These are phyloP conservation scores for Acacia confusa DNA, from an alignment of 306 rosid species.

Conservation along the genomic window DNA sequence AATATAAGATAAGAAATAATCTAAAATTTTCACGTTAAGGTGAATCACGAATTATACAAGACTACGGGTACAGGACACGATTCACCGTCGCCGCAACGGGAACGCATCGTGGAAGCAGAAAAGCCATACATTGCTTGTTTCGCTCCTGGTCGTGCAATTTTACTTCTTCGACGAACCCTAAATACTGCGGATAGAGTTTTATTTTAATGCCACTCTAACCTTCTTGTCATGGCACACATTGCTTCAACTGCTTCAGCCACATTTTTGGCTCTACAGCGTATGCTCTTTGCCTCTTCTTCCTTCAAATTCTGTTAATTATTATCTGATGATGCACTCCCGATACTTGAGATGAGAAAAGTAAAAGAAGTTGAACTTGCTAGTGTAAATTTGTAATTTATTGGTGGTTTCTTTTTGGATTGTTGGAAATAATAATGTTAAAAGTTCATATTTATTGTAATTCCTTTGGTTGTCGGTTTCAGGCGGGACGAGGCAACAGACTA, in stretches of 20 bases:
- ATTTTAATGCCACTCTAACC: neutral
- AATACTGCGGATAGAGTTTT: neutral
- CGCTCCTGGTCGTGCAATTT: neutral
- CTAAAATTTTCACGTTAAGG: too few relatives aligned
- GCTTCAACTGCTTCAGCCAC: slow-evolving; percentile 54
- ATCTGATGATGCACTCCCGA: neutral
- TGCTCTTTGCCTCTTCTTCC: slow-evolving; percentile 8
- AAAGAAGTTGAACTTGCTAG: neutral
- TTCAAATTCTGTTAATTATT: neutral
- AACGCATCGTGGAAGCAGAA: slow-evolving; percentile 5
- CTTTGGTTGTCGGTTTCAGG: slow-evolving; percentile 38
- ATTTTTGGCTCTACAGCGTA: slow-evolving; percentile 46
- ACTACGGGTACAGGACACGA: neutral
- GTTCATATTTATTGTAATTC: neutral
- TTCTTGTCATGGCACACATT: slow-evolving; percentile 36
- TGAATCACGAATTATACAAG: too few relatives aligned
- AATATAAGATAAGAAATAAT: too few relatives aligned
- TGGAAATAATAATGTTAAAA: neutral
- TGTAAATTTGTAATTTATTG: neutral
- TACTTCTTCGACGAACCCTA: slow-evolving; percentile 6
- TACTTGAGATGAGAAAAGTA: neutral
- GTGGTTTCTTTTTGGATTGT: neutral
- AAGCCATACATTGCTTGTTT: slow-evolving; percentile 22
- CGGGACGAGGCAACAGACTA: slow-evolving; percentile 44
- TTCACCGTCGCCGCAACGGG: neutral